Percentiles rank a stretch among this genome's conserved stretches.
phyloP scores from a whole-genome alignment of 2,329 filamentous ascomycete species.

The Aspergillus fumigatus region DNA sequence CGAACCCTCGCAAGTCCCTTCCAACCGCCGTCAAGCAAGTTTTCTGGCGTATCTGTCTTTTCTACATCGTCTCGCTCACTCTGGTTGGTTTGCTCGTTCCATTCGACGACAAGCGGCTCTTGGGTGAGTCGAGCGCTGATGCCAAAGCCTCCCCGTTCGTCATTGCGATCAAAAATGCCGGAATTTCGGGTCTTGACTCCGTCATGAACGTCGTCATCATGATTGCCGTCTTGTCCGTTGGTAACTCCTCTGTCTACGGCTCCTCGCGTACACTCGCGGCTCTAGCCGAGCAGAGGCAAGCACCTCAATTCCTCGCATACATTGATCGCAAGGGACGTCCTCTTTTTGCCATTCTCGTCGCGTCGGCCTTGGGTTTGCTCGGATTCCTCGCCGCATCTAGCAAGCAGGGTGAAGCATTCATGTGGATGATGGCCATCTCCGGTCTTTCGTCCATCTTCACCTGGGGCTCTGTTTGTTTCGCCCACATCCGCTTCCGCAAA shows the following conservation, averaged over 20 bases:
- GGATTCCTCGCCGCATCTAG: constrained; percentile 68
- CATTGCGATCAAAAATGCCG: constrained; percentile 81
- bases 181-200: constrained; percentile 74
- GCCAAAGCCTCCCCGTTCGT: constrained; percentile 84
- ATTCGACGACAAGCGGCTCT: constrained; percentile 61
- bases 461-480: constrained; percentile 80
- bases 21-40: constrained; percentile 89
- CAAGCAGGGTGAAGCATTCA: constrained; percentile 60
- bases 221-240: constrained; percentile 82
- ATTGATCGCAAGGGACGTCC: constrained; percentile 79
- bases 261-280: constrained; percentile 86
- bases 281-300: constrained; percentile 81
- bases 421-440: constrained; percentile 74
- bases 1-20: constrained; percentile 62
- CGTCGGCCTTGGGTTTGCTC: constrained; percentile 66
- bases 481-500: constrained; percentile 83
- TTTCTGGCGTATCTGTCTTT: constrained; percentile 88
- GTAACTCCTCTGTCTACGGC: constrained; percentile 87
- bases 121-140: constrained; percentile 58
- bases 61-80: constrained; percentile 79
- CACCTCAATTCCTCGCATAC: constrained; percentile 71
- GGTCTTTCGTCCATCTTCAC: constrained; percentile 71
- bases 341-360: constrained; percentile 65
- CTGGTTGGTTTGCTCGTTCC: constrained; percentile 80
- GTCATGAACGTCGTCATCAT: constrained; percentile 96